Evolutionary conservation across 2,329 filamentous ascomycete species (phyloP), one percentile per base, ranked within the genome.

Genomic region (Hypoxylon sp.): DNA sequence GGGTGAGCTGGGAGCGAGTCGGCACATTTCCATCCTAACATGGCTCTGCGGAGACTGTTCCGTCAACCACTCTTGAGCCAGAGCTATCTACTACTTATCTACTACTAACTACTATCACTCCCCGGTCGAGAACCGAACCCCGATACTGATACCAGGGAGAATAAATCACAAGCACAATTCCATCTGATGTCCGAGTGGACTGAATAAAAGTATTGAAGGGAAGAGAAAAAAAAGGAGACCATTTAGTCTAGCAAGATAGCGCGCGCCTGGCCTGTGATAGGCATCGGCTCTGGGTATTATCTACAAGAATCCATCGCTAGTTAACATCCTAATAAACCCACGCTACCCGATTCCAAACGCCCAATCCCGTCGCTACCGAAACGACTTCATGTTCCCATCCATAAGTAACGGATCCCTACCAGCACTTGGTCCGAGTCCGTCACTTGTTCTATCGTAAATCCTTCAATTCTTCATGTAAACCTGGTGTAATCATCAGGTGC

Each of bases 391-490:
- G 61, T 59, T 51, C 61, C 59, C 29, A 44, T 63, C 56, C 64
- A 57, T 30, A 52, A 61, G 60, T 60, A 65, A 67, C 61, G 61
- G 57, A 63, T 66, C 67, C 65, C 64, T 63, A 59, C 64, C 67
- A 69, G 67, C 67, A 68, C 67, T 69, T 69, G 67, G 67, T 69
- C 61, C 63, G 62, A 69, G 67, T 63, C 61, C 63, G 66, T 63
- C 58, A 66, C 66, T 44, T 54, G 30, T 54, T 69, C 65, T 69
- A 68, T 69, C 17, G 16, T 55, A 53, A 34, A 30, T 35, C 41
- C 19, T 45, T 34, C 13, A 45, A 50, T 37, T 47, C 48, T 41
- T 45, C 55, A 29, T 50, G 40, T 21, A 46, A 49, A 40, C 35
- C 47, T 41, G 32, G 40, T 30, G 15, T 41, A 31, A 36, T 25